Evolutionary conservation across 805 yeast species (phyloP), one percentile per base, ranked within the genome.

Genomic region (Diddensiella transvaalensis): DNA sequence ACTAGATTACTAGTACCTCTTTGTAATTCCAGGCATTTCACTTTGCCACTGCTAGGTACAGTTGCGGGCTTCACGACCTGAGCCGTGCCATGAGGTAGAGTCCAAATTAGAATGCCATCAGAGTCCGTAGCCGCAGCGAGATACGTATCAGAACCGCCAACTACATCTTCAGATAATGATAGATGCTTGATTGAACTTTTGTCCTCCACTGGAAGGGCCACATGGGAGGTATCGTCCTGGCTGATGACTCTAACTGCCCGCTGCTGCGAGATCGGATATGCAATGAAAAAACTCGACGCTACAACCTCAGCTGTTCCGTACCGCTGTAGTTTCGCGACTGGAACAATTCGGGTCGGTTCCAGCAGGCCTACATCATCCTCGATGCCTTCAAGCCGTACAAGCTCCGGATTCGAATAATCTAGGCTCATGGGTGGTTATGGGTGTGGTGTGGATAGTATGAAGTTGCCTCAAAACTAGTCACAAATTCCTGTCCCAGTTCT

Each of bases 231-330:
- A 42, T 55, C 54, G 18, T 48, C 49, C 30, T 57, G 60, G 13
- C 49, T 40, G 29, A 57, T 54, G n/a, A 56, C 54, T 26, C 59
- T 41, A 15, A 57, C 24, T 21, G 47, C 29, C 8, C 60, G 55
- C 11, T 43, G 47, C 42, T 56, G 56, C 11, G 58, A 48, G 1
- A 60, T 46, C 1, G 60, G 48, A 42, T 56, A 57, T 15, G 49
- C 57, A 33, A 57, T 56, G 23, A 48, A 53, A 22, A 33, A 29
- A 13, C 42, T 43, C 19, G 48, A 54, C 18, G 60, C 57, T 13
- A 29, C 44, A 4, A 57, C 46, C 33, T 48, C 15, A 10, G 38
- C 18, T 6, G 38, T 17, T 15, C 17, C 38, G 17, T 35, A 35
- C 38, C 21, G 8, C 38, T 18, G 8, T 18, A 35, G 38, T 15